Evolutionary conservation across 345 rosid genomes (phyloP).

Genomic region (Sisymbrium altissimum): DNA sequence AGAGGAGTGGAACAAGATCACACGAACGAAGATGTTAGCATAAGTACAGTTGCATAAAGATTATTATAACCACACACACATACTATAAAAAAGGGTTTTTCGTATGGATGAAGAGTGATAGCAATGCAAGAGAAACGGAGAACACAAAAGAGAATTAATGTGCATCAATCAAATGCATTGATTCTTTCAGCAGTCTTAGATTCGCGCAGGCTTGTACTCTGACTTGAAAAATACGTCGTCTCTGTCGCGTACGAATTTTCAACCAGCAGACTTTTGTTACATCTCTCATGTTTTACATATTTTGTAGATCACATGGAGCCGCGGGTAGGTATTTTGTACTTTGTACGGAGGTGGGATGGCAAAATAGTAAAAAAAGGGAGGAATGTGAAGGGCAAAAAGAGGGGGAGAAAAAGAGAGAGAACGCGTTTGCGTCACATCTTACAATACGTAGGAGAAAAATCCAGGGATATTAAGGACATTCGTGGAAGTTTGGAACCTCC

Average conservation of each 20-base stretch:
- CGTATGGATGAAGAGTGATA: too few species aligned
- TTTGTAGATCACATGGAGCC: background rate
- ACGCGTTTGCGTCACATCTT: slow-evolving; percentile 27
- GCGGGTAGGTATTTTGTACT: background rate
- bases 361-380: background rate
- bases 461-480: background rate
- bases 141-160: too few species aligned
- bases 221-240: background rate
- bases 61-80: too few species aligned
- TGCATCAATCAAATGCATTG: too few species aligned
- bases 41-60: too few species aligned
- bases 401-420: slow-evolving; percentile 3
- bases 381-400: background rate
- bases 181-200: background rate
- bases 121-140: too few species aligned
- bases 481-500: slow-evolving; percentile 21
- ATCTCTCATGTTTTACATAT: background rate
- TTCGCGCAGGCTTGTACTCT: background rate
- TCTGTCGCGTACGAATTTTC: background rate
- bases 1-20: too few species aligned
- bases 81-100: too few species aligned
- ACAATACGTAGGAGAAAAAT: too few species aligned
- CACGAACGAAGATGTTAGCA: too few species aligned
- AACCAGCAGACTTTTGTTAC: background rate
- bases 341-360: slow-evolving; percentile 10